Percentiles rank a stretch among this genome's conserved stretches.
These are phyloP conservation scores for Trametes cubensis DNA, from an alignment of 768 basidiomycete species.

Conservation along the genomic window DNA sequence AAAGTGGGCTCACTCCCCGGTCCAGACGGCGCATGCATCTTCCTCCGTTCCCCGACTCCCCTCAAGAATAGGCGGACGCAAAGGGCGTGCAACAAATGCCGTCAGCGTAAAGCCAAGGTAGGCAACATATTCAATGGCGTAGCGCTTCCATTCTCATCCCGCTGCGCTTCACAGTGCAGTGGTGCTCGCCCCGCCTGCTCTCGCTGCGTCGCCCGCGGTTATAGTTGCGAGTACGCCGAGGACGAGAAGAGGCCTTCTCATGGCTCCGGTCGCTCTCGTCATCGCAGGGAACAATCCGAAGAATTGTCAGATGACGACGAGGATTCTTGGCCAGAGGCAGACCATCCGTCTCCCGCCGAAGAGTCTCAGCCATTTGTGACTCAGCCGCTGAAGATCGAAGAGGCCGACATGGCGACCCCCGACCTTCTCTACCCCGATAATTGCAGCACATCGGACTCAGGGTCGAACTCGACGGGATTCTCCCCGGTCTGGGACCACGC, in stretches of 20 bases:
- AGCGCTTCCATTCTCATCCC: slow-evolving; percentile 2
- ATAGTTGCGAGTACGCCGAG: slow-evolving; percentile 39
- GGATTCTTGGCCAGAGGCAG: slow-evolving; percentile 2
- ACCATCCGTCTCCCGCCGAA: not conserved
- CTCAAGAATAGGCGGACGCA: slow-evolving; percentile 40
- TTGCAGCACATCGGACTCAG: not conserved
- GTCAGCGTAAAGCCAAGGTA: slow-evolving; percentile 45
- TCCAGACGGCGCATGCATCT: slow-evolving; percentile 41
- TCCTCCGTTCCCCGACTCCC: slow-evolving; percentile 44
- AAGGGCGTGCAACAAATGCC: slow-evolving; percentile 42
- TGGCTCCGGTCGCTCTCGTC: not conserved
- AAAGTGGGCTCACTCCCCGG: slow-evolving; percentile 39
- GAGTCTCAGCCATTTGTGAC: not conserved
- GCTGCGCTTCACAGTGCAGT: slow-evolving; percentile 34
- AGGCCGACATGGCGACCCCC: slow-evolving; percentile 10
- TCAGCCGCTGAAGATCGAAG: slow-evolving; percentile 15
- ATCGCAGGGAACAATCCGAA: slow-evolving; percentile 9
- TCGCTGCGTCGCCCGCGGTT: slow-evolving; percentile 39
- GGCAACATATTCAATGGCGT: slow-evolving; percentile 11
- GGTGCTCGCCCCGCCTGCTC: slow-evolving; percentile 40
- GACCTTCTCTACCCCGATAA: slow-evolving; percentile 18
- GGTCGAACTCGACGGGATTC: slow-evolving; percentile 4
- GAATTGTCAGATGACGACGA: slow-evolving; percentile 14
- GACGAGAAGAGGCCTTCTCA: slow-evolving; percentile 15
- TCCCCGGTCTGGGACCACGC: slow-evolving; percentile 13